Evolutionary conservation across 768 basidiomycete species (phyloP), one percentile per base, ranked within the genome.

Genomic region (Cubamyces sp.): DNA sequence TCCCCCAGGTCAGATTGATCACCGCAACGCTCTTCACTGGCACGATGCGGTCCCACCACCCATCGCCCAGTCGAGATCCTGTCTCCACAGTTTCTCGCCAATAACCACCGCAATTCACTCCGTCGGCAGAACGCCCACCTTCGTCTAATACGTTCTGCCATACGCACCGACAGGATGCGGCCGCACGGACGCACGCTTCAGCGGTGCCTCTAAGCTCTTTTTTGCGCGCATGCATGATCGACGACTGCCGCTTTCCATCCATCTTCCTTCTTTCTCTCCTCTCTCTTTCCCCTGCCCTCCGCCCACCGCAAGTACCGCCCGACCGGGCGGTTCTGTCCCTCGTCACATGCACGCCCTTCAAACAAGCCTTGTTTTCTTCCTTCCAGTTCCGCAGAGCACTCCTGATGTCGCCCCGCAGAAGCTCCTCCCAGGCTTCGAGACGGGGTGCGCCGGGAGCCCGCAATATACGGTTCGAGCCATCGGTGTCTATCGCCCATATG

Each of bases 401-500:
- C 64, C 62, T 68, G 67, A 68, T 68, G 54, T 56, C 57, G 25
- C 61, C 64, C 64, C 64, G 52, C 64, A 60, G 67, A 68, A 66
- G 56, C 59, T 25, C 57, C 19, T 48, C 61, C 62, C 57, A 57
- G 57, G 30, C 66, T 65, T 62, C 61, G 37, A 51, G 63, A 56
- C 64, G 66, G 66, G 63, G 54, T 47, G 37, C 55, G 47, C 59
- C 64, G 64, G 67, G 57, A 18, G 48, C 49, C 67, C 62, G 60
- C 46, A 25, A 60, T 52, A 48, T 53, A 48, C 41, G n/a, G 37
- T 59, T 34, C 49, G 47, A 50, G 40, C 30, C 60, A 63, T 66
- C 68, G 68, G 68, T 68, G 45, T 66, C 68, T 68, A 30, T 66
- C 56, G 64, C 61, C 64, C 68, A 66, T 61, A 66, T 66, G 68